Conservation (phyloP, 768 basidiomycete genomes). For the Favolaschia claudopus region DNA sequence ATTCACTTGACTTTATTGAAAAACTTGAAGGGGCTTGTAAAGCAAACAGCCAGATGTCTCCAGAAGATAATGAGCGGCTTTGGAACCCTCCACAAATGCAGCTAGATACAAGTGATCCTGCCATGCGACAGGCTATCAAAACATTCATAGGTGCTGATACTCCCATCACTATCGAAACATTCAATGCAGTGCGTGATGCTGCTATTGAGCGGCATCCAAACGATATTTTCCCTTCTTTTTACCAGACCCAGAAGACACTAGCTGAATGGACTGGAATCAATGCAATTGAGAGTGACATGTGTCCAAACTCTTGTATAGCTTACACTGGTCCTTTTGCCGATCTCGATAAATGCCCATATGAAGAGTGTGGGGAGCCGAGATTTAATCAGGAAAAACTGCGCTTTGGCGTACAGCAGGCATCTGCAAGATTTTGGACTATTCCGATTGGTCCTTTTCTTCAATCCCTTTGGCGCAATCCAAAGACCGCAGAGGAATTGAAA, state of each 20-base stretch:
- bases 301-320: constrained; percentile 23
- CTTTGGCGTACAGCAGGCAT: not conserved
- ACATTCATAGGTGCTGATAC: constrained; percentile 7
- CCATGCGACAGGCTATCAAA: not conserved
- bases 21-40: not conserved
- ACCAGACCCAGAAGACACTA: constrained; percentile 14
- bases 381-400: constrained; percentile 6
- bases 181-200: constrained; percentile 18
- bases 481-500: constrained; percentile 6
- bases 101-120: not conserved
- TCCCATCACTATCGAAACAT: constrained; percentile 8
- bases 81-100: not conserved
- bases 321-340: constrained; percentile 8
- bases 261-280: constrained; percentile 25
- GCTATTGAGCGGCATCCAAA: constrained; percentile 15
- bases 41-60: not conserved
- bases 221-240: constrained; percentile 14
- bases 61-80: not conserved
- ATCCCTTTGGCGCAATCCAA: constrained; percentile 20
- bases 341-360: constrained; percentile 10
- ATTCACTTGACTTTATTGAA: not conserved
- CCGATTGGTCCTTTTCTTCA: constrained; percentile 23
- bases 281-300: constrained; percentile 35
- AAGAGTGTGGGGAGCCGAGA: not conserved
- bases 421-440: constrained; percentile 19